Evolutionary conservation across 805 yeast genomes (phyloP).

Genomic region (Pichia californica): DNA sequence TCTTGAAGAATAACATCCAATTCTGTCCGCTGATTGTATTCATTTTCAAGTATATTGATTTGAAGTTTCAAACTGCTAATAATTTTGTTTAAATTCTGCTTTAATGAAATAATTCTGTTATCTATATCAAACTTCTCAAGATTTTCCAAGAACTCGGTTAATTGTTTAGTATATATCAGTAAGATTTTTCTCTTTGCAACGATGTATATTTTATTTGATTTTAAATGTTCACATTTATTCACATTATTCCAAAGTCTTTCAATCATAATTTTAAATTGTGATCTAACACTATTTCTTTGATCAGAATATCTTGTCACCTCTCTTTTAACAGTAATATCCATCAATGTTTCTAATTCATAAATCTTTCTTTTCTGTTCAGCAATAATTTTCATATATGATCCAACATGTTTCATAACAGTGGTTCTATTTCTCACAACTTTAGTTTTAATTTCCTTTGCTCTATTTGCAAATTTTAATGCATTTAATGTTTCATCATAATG

Average conservation of each 20-base stretch:
- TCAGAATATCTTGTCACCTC: conserved; percentile 31
- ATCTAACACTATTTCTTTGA: conserved; percentile 31
- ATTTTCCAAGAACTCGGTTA: conserved; percentile 31
- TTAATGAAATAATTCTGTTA: conserved; percentile 13
- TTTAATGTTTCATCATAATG: conserved; percentile 93
- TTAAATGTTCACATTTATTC: conserved; percentile 33
- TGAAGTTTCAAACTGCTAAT: conserved; percentile 34
- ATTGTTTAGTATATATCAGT: conserved; percentile 18
- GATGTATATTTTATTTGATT: conserved; percentile 30
- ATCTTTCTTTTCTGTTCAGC: conserved; percentile 74
- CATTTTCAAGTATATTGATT: conserved; percentile 44
- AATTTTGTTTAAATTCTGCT: conserved; percentile 16
- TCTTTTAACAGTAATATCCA: conserved; percentile 35
- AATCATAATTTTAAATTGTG: conserved; percentile 35
- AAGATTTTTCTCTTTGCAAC: conserved; percentile 40
- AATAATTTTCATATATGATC: conserved; percentile 77
- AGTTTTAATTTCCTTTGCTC: conserved; percentile 88
- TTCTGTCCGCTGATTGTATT: conserved; percentile 44
- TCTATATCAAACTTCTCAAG: conserved; percentile 21
- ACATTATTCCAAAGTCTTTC: conserved; percentile 36
- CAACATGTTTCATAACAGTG: conserved; percentile 74
- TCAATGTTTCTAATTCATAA: conserved; percentile 56
- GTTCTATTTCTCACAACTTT: conserved; percentile 68
- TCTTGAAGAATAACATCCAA: conserved; percentile 40
- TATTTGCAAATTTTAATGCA: conserved; percentile 82